phyloP scores from a whole-genome alignment of 73 alveolate species.

The Paramecium sonneborni region DNA sequence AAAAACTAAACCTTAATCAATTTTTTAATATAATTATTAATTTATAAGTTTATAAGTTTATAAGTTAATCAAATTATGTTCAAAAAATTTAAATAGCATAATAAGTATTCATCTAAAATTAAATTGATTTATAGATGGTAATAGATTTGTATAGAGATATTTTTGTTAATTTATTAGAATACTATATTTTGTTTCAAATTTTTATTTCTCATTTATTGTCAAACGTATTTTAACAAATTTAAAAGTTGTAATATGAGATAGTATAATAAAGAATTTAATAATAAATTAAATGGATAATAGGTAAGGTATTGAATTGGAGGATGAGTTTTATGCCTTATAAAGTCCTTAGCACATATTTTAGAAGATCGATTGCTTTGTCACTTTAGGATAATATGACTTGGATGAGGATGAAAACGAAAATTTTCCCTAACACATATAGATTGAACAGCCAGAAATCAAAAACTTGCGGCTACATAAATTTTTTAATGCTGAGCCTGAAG shows the following conservation, averaged over 20 bases:
- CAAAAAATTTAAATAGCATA: too few relatives aligned
- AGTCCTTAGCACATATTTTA: constrained; percentile 23
- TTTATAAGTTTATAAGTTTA: too few relatives aligned
- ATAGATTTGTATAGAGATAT: too few relatives aligned
- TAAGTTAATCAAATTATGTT: too few relatives aligned
- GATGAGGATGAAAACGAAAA: constrained; percentile 13
- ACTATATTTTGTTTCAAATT: too few relatives aligned
- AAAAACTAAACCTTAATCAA: too few relatives aligned
- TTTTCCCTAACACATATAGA: not conserved
- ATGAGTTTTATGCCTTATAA: not conserved
- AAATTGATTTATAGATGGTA: too few relatives aligned
- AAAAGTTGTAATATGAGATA: not conserved
- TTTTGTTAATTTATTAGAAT: too few relatives aligned
- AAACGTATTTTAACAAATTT: not conserved
- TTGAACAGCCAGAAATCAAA: constrained; percentile 38
- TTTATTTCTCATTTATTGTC: too few relatives aligned
- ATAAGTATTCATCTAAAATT: too few relatives aligned
- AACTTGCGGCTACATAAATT: not conserved
- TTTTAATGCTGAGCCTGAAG: constrained; percentile 9
- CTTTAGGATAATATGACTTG: not conserved
- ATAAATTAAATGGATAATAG: constrained; percentile 28
- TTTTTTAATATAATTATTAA: too few relatives aligned
- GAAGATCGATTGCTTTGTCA: constrained; percentile 3
- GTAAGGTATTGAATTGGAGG: constrained; percentile 36
- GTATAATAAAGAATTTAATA: not conserved